Evolutionary conservation across 106 monocot species (phyloP).

Genomic region (Vanilla planifolia): DNA sequence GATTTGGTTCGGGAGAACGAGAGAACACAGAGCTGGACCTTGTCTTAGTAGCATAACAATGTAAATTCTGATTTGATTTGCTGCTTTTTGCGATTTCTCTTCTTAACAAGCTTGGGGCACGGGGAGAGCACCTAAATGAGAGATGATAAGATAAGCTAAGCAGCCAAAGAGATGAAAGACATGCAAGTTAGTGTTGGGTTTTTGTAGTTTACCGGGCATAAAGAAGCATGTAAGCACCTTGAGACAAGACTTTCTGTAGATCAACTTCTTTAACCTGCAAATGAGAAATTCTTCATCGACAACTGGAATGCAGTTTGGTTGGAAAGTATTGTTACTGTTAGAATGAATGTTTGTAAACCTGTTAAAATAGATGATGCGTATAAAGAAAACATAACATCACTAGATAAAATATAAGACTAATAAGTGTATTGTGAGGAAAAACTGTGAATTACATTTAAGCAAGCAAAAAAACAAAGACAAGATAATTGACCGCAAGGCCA

Average conservation of each 20-base stretch:
- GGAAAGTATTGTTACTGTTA: too few relatives aligned
- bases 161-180: neutral
- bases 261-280: conserved; percentile 59
- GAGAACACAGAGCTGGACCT: neutral
- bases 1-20: neutral
- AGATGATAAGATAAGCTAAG: neutral
- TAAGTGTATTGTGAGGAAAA: too few relatives aligned
- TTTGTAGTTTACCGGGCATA: conserved; percentile 44
- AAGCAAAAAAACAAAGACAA: too few relatives aligned
- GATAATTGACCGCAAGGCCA: too few relatives aligned
- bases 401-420: too few relatives aligned
- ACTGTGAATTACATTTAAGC: too few relatives aligned
- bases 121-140: conserved; percentile 36
- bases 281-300: too few relatives aligned
- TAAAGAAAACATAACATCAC: too few relatives aligned
- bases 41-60: neutral
- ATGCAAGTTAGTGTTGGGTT: neutral
- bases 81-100: conserved; percentile 11
- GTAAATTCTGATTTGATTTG: neutral
- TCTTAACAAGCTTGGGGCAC: conserved; percentile 29
- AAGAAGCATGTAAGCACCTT: conserved; percentile 62
- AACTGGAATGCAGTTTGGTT: too few relatives aligned
- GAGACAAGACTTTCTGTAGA: conserved; percentile 38
- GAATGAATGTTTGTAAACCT: too few relatives aligned
- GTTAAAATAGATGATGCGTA: too few relatives aligned